Percentiles rank a stretch among this genome's conserved stretches.
Conservation (phyloP, 2,329 filamentous ascomycete genomes). For the Pseudocercospora macadamiae region DNA sequence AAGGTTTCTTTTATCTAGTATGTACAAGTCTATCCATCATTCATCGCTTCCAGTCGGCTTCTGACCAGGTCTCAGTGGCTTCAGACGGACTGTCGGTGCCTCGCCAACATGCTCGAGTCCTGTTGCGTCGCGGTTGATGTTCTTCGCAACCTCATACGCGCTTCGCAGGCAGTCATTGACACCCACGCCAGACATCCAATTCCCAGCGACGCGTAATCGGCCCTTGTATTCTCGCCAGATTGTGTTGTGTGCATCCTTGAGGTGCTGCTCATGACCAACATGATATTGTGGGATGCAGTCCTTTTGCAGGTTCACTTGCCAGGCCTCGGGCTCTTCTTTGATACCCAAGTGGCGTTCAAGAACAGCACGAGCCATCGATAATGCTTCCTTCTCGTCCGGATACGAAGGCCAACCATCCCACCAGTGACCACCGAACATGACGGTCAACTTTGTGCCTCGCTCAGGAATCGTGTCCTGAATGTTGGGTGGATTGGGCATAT, state of each 20-base stretch:
- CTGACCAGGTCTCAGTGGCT: slow-evolving; percentile 20
- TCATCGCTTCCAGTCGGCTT: slow-evolving; percentile 6
- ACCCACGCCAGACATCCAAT: slow-evolving; percentile 52
- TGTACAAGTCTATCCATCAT: slow-evolving; percentile 24
- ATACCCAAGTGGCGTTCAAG: slow-evolving; percentile 77
- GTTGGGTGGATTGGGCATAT: slow-evolving; percentile 35
- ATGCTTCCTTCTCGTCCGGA: slow-evolving; percentile 67
- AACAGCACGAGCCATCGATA: slow-evolving; percentile 69
- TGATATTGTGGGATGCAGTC: slow-evolving; percentile 91
- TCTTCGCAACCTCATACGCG: slow-evolving; percentile 58
- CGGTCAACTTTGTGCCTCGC: slow-evolving; percentile 78
- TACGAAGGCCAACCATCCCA: slow-evolving; percentile 70
- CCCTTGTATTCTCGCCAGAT: slow-evolving; percentile 62
- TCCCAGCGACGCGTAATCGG: slow-evolving; percentile 63
- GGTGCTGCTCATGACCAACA: slow-evolving; percentile 71
- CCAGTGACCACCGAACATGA: slow-evolving; percentile 94
- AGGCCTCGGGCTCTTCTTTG: slow-evolving; percentile 62
- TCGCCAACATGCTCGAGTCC: slow-evolving; percentile 38
- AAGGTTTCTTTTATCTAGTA: slow-evolving; percentile 3
- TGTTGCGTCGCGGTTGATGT: slow-evolving; percentile 38
- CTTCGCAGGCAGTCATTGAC: slow-evolving; percentile 58
- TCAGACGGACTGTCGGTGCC: slow-evolving; percentile 21
- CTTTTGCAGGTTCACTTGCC: slow-evolving; percentile 62
- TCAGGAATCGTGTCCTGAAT: slow-evolving; percentile 47
- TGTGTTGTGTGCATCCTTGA: slow-evolving; percentile 60